These are phyloP conservation scores for Talaromyces atroroseus DNA, from an alignment of 2,329 filamentous ascomycete species.

Conservation along the genomic window DNA sequence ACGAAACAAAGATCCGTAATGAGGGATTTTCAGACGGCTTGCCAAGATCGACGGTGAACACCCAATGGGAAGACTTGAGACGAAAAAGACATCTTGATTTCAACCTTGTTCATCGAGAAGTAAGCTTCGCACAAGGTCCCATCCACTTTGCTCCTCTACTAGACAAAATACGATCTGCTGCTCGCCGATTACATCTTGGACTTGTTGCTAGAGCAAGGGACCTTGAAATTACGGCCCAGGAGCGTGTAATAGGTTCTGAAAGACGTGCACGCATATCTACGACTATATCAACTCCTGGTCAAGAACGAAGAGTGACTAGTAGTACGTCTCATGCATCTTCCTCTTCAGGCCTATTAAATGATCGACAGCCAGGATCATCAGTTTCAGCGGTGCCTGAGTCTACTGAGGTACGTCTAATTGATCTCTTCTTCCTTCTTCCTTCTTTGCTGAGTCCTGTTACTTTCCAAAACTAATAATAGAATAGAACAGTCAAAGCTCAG, in stretches of 20 bases:
- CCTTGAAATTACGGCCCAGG: neutral
- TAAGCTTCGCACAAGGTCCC: slow-evolving; percentile 16
- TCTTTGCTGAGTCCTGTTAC: neutral
- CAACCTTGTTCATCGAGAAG: slow-evolving; percentile 19
- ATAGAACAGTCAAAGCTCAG: neutral
- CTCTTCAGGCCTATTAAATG: neutral
- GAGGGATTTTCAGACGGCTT: slow-evolving; percentile 18
- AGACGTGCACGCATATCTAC: neutral
- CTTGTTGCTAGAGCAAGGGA: slow-evolving; percentile 6
- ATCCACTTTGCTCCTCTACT: slow-evolving; percentile 15
- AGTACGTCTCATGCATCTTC: neutral
- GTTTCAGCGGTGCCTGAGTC: no score
- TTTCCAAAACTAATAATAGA: neutral
- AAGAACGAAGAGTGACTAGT: neutral
- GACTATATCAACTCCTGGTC: neutral
- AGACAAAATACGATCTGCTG: slow-evolving; percentile 12
- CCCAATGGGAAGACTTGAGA: slow-evolving; percentile 22
- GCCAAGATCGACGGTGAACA: slow-evolving; percentile 10
- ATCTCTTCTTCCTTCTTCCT: neutral
- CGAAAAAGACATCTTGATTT: slow-evolving; percentile 18
- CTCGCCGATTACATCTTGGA: neutral
- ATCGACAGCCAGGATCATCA: neutral
- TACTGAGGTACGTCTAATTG: neutral
- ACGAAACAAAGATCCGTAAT: slow-evolving; percentile 17
- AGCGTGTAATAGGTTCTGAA: neutral